These are phyloP conservation scores for Leishmania tarentolae DNA, from an alignment of 208 protist genomes.

Conservation along the genomic window DNA sequence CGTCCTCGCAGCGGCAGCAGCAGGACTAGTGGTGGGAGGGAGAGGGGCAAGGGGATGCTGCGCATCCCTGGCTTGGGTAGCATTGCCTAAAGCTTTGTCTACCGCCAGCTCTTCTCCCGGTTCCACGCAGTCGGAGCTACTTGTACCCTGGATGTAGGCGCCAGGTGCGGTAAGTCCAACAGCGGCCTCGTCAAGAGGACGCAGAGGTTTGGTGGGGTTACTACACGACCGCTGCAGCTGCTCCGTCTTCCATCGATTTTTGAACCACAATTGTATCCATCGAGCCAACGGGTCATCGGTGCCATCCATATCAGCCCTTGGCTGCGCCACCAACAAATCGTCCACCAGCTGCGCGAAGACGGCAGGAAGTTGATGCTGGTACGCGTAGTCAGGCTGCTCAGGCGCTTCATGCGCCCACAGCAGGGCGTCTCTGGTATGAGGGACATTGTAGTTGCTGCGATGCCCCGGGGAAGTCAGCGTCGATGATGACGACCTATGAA, in stretches of 20 bases:
- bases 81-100: background rate
- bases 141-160: background rate
- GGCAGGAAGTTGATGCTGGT: conserved; percentile 28
- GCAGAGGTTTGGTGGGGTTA: background rate
- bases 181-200: background rate
- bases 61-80: background rate
- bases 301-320: conserved; percentile 12
- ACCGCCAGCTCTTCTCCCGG: background rate
- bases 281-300: conserved; percentile 6
- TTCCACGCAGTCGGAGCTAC: background rate
- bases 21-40: background rate
- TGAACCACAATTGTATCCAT: conserved; percentile 47
- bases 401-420: conserved; percentile 17
- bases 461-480: background rate
- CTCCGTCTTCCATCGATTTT: background rate
- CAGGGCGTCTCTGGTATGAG: background rate
- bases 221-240: too few species aligned
- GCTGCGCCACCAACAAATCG: conserved; percentile 25
- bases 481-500: background rate
- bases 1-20: background rate
- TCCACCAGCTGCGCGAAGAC: conserved; percentile 33
- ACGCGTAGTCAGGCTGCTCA: conserved; percentile 19
- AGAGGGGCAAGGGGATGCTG: background rate
- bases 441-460: background rate
- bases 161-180: background rate